Evolutionary conservation across 31 red algal genomes (phyloP).

Genomic region (Odonthalia washingtoniensis): DNA sequence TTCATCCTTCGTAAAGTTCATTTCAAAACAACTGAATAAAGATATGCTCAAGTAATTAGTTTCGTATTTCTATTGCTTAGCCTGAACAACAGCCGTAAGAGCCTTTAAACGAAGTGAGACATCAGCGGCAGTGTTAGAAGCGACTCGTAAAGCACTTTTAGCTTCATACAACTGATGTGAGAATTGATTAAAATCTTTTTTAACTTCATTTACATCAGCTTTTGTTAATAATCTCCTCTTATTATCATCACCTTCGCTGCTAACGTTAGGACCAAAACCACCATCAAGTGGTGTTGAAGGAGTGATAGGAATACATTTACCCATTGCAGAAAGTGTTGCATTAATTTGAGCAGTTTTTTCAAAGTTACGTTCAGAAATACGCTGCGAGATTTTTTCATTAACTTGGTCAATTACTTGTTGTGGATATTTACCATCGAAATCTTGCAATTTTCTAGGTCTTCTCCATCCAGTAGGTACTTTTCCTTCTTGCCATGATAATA

Average conservation of each 20-base stretch:
- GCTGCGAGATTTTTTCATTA: conserved; percentile 55
- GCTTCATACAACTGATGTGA: conserved; percentile 69
- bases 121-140: conserved; percentile 63
- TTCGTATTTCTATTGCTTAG: too few species aligned
- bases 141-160: conserved; percentile 58
- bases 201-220: conserved; percentile 42
- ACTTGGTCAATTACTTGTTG: conserved; percentile 60
- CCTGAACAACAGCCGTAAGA: conserved; percentile 56
- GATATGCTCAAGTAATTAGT: too few species aligned
- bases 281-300: background rate
- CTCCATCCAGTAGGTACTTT: conserved; percentile 79
- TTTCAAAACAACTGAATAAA: too few species aligned
- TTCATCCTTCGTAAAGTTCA: too few species aligned
- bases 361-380: conserved; percentile 54
- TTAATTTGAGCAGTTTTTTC: conserved; percentile 62
- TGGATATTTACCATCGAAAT: conserved; percentile 72
- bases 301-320: background rate
- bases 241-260: background rate
- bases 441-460: conserved; percentile 56
- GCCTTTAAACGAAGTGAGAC: conserved; percentile 71
- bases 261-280: background rate
- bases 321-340: conserved; percentile 39
- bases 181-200: conserved; percentile 60
- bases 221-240: conserved; percentile 25
- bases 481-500: conserved; percentile 82